Conservation (phyloP, 345 rosid genomes). For the Eucalyptus decipiens region DNA sequence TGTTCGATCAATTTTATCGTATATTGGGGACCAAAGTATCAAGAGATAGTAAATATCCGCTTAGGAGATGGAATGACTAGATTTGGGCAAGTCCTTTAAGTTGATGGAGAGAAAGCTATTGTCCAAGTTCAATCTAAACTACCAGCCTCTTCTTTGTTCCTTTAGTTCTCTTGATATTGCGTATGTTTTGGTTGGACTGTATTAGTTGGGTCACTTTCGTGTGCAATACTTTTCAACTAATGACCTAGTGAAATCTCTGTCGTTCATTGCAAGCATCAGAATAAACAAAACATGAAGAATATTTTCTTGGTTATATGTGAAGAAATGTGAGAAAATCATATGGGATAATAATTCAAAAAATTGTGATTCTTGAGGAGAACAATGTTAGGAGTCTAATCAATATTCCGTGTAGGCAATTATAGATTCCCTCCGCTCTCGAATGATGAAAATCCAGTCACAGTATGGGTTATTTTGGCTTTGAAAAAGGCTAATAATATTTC, state of each 20-base stretch:
- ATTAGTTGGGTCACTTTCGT: neutral
- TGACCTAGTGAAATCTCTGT: neutral
- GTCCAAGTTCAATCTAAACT: slow-evolving; percentile 43
- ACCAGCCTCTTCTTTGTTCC: neutral
- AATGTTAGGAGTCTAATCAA: neutral
- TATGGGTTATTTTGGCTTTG: neutral
- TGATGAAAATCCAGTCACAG: neutral
- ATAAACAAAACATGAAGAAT: neutral
- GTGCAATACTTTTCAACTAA: neutral
- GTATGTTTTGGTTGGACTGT: neutral
- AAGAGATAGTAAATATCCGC: too few relatives aligned
- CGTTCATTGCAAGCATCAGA: neutral
- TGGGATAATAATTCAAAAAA: neutral
- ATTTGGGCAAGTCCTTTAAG: too few relatives aligned
- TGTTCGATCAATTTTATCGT: too few relatives aligned
- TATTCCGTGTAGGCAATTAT: neutral
- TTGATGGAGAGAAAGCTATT: slow-evolving; percentile 40
- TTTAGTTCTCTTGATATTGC: neutral
- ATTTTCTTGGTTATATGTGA: neutral
- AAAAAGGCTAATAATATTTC: neutral
- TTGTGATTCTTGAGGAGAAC: neutral
- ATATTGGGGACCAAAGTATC: too few relatives aligned
- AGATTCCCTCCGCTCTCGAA: neutral
- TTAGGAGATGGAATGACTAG: too few relatives aligned
- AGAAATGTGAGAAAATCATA: neutral